phyloP scores from a whole-genome alignment of 768 basidiomycete species.

The Mrakia blollopis region DNA sequence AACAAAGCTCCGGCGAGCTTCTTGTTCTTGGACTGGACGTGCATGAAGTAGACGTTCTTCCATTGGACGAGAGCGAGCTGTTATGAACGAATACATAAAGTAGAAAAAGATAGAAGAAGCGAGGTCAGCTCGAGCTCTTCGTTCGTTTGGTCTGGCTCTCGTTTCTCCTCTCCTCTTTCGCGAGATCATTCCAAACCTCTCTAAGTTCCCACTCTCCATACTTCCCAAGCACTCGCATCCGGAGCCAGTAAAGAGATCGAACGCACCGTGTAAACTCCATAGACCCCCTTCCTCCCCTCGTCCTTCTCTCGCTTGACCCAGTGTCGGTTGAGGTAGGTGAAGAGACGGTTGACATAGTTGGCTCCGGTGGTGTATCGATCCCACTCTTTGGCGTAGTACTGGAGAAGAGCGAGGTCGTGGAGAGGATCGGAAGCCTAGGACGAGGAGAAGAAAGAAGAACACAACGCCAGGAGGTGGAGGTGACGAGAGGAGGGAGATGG shows the following conservation, averaged over 20 bases:
- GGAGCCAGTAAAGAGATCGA: too few species aligned
- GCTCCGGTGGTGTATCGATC: constrained; percentile 94
- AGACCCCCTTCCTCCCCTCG: constrained; percentile 90
- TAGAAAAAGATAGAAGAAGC: constrained; percentile 43
- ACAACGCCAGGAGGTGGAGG: too few species aligned
- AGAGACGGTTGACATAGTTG: constrained; percentile 92
- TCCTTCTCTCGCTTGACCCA: constrained; percentile 99
- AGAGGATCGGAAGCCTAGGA: constrained; percentile 67
- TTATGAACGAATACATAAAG: not conserved
- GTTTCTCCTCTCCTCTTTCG: not conserved
- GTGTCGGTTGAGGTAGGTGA: constrained; percentile 96
- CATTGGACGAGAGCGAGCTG: constrained; percentile 93
- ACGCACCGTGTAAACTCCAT: constrained; percentile 89
- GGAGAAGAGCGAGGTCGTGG: constrained; percentile 79
- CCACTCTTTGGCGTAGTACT: constrained; percentile 91
- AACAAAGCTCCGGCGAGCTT: constrained; percentile 85
- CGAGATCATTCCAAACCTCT: too few species aligned
- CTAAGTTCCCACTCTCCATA: too few species aligned
- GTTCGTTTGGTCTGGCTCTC: not conserved
- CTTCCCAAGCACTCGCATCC: too few species aligned
- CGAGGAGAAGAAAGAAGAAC: not conserved
- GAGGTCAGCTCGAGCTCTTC: not conserved
- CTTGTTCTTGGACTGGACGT: constrained; percentile 72
- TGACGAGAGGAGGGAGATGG: constrained; percentile 16
- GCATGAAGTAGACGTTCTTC: constrained; percentile 84